These are phyloP conservation scores for Vinca major DNA, from an alignment of 305 asterid species.

Conservation along the genomic window DNA sequence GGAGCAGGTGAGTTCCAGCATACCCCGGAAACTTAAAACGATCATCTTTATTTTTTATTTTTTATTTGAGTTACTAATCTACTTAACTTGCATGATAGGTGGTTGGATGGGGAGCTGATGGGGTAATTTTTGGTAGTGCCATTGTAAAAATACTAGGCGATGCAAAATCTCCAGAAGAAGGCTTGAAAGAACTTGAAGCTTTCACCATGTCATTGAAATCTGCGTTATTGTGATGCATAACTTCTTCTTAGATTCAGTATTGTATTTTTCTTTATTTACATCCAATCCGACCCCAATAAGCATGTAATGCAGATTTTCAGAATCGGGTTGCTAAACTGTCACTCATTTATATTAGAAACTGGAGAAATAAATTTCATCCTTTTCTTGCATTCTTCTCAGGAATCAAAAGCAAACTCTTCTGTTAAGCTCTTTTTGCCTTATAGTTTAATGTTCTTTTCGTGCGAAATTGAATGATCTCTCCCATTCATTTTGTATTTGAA, in stretches of 20 bases:
- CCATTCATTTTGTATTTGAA: no score
- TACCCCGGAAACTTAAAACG: neutral
- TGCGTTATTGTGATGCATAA: constrained; percentile 20
- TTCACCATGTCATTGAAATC: constrained; percentile 71
- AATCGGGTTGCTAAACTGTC: neutral
- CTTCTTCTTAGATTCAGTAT: neutral
- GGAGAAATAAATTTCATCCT: neutral
- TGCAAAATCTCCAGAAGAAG: constrained; percentile 82
- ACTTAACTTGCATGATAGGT: constrained; percentile 33
- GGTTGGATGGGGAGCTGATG: constrained; percentile 95
- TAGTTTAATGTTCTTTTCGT: neutral
- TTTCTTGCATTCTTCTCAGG: no score
- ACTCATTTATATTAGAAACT: neutral
- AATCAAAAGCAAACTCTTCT: neutral
- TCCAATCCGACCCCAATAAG: no score
- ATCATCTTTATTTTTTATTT: no score
- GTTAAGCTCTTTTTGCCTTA: neutral
- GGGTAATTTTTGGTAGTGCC: constrained; percentile 94
- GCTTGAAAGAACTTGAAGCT: constrained; percentile 57
- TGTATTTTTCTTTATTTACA: neutral
- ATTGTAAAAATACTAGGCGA: constrained; percentile 66
- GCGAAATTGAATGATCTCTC: no score
- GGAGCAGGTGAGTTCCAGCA: constrained; percentile 42
- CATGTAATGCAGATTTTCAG: neutral
- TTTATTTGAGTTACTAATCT: neutral